phyloP scores from a whole-genome alignment of 2,329 filamentous ascomycete genomes.

The Conoideocrella luteorostrata region DNA sequence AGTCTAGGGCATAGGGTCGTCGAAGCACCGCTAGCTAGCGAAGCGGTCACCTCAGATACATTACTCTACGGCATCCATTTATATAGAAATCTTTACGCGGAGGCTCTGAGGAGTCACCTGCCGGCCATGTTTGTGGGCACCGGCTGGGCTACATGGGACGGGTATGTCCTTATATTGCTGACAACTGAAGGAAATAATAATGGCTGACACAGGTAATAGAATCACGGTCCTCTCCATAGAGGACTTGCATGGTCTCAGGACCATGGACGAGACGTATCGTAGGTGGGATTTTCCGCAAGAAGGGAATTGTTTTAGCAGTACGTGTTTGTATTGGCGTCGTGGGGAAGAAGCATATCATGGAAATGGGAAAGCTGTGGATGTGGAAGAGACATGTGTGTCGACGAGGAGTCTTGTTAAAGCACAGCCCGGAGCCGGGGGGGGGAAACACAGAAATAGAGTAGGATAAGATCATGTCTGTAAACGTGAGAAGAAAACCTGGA shows the following conservation, averaged over 20 bases:
- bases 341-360: not conserved
- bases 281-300: slow-evolving; percentile 14
- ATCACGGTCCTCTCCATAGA: not conserved
- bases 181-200: not conserved
- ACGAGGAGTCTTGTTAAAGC: no score
- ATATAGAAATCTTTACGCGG: slow-evolving; percentile 46
- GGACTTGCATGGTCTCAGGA: slow-evolving; percentile 6
- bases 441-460: not conserved
- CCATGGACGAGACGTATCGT: slow-evolving; percentile 13
- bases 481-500: no score
- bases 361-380: not conserved
- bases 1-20: slow-evolving; percentile 47
- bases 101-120: slow-evolving; percentile 36
- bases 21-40: slow-evolving; percentile 46
- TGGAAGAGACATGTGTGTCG: not conserved
- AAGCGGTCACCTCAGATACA: slow-evolving; percentile 38
- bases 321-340: slow-evolving; percentile 15
- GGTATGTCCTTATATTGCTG: slow-evolving; percentile 27
- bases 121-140: slow-evolving; percentile 56
- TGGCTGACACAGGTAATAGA: not conserved
- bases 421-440: not conserved
- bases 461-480: no score
- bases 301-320: slow-evolving; percentile 15
- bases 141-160: slow-evolving; percentile 43
- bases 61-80: slow-evolving; percentile 59